Percentiles rank a stretch among this genome's conserved stretches.
Evolutionary conservation across 805 yeast species (phyloP).

Genomic region (Isabelozyma rhagii): DNA sequence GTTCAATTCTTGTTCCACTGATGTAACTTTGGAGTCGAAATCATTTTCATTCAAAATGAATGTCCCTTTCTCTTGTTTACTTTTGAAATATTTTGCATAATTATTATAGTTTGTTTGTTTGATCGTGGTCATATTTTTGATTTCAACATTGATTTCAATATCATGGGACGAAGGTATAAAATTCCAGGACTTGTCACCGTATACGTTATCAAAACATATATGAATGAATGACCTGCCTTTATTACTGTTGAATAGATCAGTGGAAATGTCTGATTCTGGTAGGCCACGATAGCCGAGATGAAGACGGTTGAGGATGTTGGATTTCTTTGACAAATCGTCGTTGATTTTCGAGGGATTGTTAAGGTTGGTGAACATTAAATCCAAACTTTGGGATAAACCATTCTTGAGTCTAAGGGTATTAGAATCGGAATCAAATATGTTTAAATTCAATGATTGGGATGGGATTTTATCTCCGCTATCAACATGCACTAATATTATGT

Average conservation of each 20-base stretch:
- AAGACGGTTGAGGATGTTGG: constrained; percentile 5
- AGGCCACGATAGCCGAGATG: constrained; percentile 4
- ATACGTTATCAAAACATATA: constrained; percentile 42
- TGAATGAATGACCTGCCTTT: constrained; percentile 27
- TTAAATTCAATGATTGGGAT: constrained; percentile 33
- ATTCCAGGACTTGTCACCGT: constrained; percentile 41
- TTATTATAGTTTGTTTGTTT: constrained; percentile 33
- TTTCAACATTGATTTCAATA: constrained; percentile 30
- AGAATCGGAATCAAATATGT: constrained; percentile 35
- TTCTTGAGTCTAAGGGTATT: constrained; percentile 30
- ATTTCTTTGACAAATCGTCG: constrained; percentile 5
- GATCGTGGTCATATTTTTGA: constrained; percentile 32
- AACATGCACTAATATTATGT: constrained; percentile 31
- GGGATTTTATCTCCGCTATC: constrained; percentile 26
- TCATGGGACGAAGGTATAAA: constrained; percentile 31
- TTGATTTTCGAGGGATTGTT: constrained; percentile 23
- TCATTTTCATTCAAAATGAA: constrained; percentile 24
- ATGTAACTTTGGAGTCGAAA: constrained; percentile 27
- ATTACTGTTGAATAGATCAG: constrained; percentile 14
- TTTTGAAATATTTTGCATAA: constrained; percentile 31
- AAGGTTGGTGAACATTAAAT: constrained; percentile 34
- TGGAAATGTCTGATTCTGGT: constrained; percentile 4
- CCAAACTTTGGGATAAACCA: constrained; percentile 27
- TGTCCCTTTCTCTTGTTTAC: constrained; percentile 10
- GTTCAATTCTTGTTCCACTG: constrained; percentile 28